Conservation (phyloP, 2,329 filamentous ascomycete genomes). For the Colletotrichum filicis region DNA sequence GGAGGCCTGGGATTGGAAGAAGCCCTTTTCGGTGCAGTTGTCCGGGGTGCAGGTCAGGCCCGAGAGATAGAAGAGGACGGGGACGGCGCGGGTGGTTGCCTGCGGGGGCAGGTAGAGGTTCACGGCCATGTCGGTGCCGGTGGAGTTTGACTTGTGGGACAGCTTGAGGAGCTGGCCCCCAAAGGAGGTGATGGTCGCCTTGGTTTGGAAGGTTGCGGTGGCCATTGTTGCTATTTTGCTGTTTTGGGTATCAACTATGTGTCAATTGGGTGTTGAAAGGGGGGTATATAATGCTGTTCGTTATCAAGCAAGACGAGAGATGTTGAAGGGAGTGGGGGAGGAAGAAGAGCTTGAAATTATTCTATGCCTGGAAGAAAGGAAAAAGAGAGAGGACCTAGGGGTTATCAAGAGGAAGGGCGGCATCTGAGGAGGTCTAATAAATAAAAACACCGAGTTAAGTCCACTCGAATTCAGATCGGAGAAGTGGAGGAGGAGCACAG, state of each 20-base stretch:
- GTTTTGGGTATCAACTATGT: conserved; percentile 11
- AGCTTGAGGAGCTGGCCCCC: conserved; percentile 97
- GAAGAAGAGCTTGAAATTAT: conserved; percentile 20
- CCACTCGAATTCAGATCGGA: conserved; percentile 34
- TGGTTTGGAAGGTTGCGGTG: conserved; percentile 75
- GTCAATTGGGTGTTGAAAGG: neutral
- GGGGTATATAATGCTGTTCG: conserved; percentile 31
- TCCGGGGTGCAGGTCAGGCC: conserved; percentile 96
- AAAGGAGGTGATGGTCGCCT: conserved; percentile 89
- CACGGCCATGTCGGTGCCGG: conserved; percentile 89
- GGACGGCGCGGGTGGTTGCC: conserved; percentile 69
- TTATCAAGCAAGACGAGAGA: neutral
- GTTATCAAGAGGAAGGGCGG: conserved; percentile 11
- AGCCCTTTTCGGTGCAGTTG: conserved; percentile 84
- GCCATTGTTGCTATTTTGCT: conserved; percentile 64
- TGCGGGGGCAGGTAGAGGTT: conserved; percentile 90
- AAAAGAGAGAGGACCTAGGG: conserved; percentile 22
- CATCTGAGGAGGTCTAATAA: conserved; percentile 30
- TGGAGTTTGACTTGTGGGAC: conserved; percentile 81
- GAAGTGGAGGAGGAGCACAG: conserved; percentile 26
- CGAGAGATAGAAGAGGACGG: conserved; percentile 91
- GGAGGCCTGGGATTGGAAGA: conserved; percentile 87
- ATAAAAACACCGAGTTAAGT: conserved; percentile 36
- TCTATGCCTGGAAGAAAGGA: conserved; percentile 15
- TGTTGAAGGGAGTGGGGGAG: neutral